Percentiles rank a stretch among this genome's conserved stretches.
phyloP scores from a whole-genome alignment of 78 protist genomes.

The Tieghemostelium lacteum region DNA sequence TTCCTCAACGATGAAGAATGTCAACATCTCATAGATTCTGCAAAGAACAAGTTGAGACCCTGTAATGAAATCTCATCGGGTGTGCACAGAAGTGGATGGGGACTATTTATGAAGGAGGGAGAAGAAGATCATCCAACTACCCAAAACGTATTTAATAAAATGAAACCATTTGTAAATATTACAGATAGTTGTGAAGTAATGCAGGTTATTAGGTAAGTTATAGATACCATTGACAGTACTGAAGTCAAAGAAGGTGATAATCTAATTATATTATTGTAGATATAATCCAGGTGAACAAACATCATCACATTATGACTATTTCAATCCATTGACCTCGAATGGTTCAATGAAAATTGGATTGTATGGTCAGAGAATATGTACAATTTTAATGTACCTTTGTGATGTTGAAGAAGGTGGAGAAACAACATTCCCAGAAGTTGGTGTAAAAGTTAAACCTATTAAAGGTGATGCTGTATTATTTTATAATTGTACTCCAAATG shows the following conservation, averaged over 20 bases:
- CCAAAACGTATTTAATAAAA: constrained; percentile 59
- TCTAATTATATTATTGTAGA: not conserved
- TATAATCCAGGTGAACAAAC: constrained; percentile 78
- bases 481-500: constrained; percentile 81
- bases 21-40: constrained; percentile 41
- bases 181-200: constrained; percentile 66
- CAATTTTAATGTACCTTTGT: constrained; percentile 68
- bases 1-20: constrained; percentile 63
- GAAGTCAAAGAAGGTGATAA: not conserved
- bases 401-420: constrained; percentile 81
- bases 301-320: constrained; percentile 75
- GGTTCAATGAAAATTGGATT: constrained; percentile 81
- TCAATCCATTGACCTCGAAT: constrained; percentile 70
- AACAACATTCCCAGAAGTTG: constrained; percentile 75
- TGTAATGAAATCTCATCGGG: constrained; percentile 77
- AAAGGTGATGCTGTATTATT: constrained; percentile 78
- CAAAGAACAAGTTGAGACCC: constrained; percentile 63
- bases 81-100: constrained; percentile 78
- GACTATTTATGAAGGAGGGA: constrained; percentile 73
- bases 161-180: constrained; percentile 72
- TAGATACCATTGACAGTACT: not conserved
- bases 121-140: constrained; percentile 68
- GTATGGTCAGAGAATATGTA: constrained; percentile 74
- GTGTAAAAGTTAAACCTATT: constrained; percentile 46
- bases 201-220: constrained; percentile 72